These are phyloP conservation scores for Mucor indicus DNA, from an alignment of 371 early-diverging fungal species.

Conservation along the genomic window DNA sequence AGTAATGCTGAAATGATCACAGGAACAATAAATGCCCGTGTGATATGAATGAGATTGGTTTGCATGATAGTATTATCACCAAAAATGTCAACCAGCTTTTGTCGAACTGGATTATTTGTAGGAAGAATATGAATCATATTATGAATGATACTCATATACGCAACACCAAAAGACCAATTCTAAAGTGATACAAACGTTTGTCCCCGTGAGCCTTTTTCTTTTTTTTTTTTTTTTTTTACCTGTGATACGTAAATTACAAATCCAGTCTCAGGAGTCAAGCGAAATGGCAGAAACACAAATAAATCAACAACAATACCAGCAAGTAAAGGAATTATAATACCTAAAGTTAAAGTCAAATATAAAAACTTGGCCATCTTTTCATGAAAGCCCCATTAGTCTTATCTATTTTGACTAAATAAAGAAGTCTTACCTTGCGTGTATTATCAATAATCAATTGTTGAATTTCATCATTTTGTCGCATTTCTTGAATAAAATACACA, in stretches of 20 bases:
- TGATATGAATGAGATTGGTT: conserved; percentile 23
- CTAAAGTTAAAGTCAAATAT: conserved; percentile 43
- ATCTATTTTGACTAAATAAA: background rate
- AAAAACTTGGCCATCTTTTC: conserved; percentile 12
- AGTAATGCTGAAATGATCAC: conserved; percentile 18
- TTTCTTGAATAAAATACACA: conserved; percentile 18
- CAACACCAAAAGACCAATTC: conserved; percentile 63
- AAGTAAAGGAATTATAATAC: conserved; percentile 51
- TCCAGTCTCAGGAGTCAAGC: conserved; percentile 23
- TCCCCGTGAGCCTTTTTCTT: background rate
- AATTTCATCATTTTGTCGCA: conserved; percentile 2
- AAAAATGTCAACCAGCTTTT: conserved; percentile 23
- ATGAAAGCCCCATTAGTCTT: too few relatives aligned
- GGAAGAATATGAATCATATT: conserved; percentile 43
- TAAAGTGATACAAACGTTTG: conserved; percentile 7
- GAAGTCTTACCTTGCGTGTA: conserved; percentile 3
- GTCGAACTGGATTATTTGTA: conserved; percentile 36
- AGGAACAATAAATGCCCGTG: conserved; percentile 32
- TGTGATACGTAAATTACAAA: conserved; percentile 48
- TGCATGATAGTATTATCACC: conserved; percentile 27
- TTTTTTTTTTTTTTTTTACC: conserved; percentile 27
- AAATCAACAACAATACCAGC: conserved; percentile 56
- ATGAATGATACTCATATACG: conserved; percentile 53
- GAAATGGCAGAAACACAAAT: conserved; percentile 54
- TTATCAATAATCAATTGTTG: conserved; percentile 3